These are phyloP conservation scores for Candida nonsorbophila DNA, from an alignment of 805 yeast genomes.

Conservation along the genomic window DNA sequence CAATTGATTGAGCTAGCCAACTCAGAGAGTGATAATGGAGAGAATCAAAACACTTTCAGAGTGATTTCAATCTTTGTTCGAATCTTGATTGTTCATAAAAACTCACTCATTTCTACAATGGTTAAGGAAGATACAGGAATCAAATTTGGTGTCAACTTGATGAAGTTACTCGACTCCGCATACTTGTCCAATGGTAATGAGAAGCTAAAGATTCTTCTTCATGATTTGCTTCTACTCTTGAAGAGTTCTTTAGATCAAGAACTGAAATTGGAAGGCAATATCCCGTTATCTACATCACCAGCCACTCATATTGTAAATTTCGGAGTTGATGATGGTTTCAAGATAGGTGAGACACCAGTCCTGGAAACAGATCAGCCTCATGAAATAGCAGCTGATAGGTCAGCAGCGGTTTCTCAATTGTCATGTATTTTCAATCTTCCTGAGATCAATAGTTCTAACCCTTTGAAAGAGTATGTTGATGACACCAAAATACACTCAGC, in stretches of 20 bases:
- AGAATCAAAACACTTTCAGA: not conserved
- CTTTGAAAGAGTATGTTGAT: conserved; percentile 4
- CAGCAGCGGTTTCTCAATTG: not conserved
- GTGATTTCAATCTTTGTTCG: conserved; percentile 46
- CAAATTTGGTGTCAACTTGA: conserved; percentile 42
- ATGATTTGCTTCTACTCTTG: conserved; percentile 54
- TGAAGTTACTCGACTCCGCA: conserved; percentile 39
- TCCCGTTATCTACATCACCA: too few species aligned
- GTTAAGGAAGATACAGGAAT: conserved; percentile 35
- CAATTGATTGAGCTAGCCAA: conserved; percentile 13
- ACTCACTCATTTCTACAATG: conserved; percentile 42
- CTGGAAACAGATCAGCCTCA: not conserved
- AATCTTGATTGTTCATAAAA: conserved; percentile 54
- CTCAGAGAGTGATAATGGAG: conserved; percentile 3
- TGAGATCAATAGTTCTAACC: conserved; percentile 1
- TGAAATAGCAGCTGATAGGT: not conserved
- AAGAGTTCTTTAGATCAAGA: conserved; percentile 32
- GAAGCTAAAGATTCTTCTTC: conserved; percentile 50
- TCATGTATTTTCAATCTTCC: not conserved
- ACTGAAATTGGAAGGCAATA: too few species aligned
- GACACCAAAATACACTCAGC: conserved; percentile 11
- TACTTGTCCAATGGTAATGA: conserved; percentile 33
- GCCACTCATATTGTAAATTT: too few species aligned
- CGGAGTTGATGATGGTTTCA: conserved; percentile 1
- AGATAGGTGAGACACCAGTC: not conserved